Percentiles rank a stretch among this genome's conserved stretches.
These are phyloP conservation scores for Penicillium atrosanguineum DNA, from an alignment of 495 filamentous ascomycete species.

Conservation along the genomic window DNA sequence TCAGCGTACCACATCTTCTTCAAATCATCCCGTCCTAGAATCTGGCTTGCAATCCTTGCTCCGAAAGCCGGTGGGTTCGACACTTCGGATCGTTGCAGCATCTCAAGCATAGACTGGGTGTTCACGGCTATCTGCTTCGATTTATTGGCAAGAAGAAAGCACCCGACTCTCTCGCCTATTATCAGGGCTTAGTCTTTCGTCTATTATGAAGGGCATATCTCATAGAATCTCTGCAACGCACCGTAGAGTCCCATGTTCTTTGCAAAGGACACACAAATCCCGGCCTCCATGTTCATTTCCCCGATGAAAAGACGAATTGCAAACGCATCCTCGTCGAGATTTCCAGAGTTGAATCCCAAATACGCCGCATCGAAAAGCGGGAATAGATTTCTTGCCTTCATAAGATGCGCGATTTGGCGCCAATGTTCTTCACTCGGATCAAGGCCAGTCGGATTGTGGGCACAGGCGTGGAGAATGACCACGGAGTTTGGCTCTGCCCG, in stretches of 20 bases:
- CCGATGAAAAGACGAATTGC: slow-evolving; percentile 37
- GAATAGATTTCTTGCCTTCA: slow-evolving; percentile 32
- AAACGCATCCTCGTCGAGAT: slow-evolving; percentile 41
- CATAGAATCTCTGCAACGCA: neutral
- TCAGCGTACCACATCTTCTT: slow-evolving; percentile 37
- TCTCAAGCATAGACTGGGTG: slow-evolving; percentile 28
- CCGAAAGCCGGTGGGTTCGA: slow-evolving; percentile 42
- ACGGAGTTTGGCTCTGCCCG: slow-evolving; percentile 23
- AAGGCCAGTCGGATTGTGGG: slow-evolving; percentile 47
- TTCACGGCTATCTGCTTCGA: slow-evolving; percentile 17
- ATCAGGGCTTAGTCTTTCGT: neutral
- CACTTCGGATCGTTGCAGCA: slow-evolving; percentile 38
- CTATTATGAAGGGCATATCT: neutral
- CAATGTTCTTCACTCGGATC: slow-evolving; percentile 43
- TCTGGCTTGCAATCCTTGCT: slow-evolving; percentile 34
- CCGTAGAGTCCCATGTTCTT: slow-evolving; percentile 52
- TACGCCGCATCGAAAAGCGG: slow-evolving; percentile 48
- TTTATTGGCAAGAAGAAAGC: slow-evolving; percentile 14
- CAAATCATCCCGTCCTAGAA: slow-evolving; percentile 28
- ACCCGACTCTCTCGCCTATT: slow-evolving; percentile 30
- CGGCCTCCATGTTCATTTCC: slow-evolving; percentile 26
- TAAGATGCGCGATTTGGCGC: slow-evolving; percentile 32
- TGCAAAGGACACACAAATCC: slow-evolving; percentile 40
- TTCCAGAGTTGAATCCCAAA: slow-evolving; percentile 42
- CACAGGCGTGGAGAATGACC: slow-evolving; percentile 46